These are phyloP conservation scores for Pestalotiopsis sp. DNA, from an alignment of 2,329 filamentous ascomycete species.

Conservation along the genomic window DNA sequence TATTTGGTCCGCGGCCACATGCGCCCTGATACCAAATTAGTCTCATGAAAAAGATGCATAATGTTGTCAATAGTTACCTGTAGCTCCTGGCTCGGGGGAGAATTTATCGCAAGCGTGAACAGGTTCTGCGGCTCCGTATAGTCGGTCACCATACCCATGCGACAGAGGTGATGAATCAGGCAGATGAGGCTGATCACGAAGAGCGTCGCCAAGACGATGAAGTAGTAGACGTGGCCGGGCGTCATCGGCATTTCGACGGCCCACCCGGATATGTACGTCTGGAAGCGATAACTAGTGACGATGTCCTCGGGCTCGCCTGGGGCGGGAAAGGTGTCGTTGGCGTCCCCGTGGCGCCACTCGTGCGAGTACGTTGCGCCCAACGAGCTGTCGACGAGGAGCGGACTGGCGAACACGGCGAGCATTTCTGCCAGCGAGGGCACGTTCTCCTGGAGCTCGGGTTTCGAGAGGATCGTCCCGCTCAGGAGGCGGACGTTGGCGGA, in stretches of 20 bases:
- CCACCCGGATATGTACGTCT: neutral
- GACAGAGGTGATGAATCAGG: neutral
- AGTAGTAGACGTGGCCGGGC: neutral
- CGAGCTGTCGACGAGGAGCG: slow-evolving; percentile 56
- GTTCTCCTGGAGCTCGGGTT: slow-evolving; percentile 28
- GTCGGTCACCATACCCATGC: neutral
- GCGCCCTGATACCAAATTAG: neutral
- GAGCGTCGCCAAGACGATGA: neutral
- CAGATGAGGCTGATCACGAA: neutral
- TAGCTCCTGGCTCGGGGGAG: slow-evolving; percentile 3
- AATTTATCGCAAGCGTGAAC: slow-evolving; percentile 2
- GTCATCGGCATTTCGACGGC: neutral
- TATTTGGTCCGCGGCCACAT: neutral
- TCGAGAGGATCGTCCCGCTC: slow-evolving; percentile 41
- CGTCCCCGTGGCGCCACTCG: neutral
- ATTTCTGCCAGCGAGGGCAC: slow-evolving; percentile 63
- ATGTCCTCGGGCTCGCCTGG: neutral
- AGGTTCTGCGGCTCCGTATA: slow-evolving; percentile 9
- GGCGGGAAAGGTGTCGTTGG: neutral
- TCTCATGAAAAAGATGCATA: too few relatives aligned
- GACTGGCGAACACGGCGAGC: slow-evolving; percentile 60
- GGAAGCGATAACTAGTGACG: neutral
- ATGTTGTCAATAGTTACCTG: neutral
- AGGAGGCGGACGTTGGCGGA: slow-evolving; percentile 47
- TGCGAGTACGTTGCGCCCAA: slow-evolving; percentile 49